Conservation (phyloP, 208 protist genomes). For the Trypanosoma boissoni region DNA sequence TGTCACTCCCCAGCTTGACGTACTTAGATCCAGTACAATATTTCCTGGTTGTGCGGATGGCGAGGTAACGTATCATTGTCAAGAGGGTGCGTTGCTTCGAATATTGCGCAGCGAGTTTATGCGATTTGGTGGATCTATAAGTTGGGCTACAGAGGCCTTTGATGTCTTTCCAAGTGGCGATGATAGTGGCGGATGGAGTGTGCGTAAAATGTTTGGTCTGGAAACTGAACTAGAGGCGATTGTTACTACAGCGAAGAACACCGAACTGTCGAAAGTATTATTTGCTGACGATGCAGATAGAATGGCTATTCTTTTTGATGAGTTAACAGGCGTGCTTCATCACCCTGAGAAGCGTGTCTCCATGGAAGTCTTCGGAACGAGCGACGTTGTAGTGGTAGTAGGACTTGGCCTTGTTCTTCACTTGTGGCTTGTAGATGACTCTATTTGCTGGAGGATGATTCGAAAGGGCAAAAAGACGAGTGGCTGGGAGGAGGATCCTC, state of each 20-base stretch:
- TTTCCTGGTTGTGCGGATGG: slow-evolving; percentile 73
- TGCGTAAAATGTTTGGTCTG: slow-evolving; percentile 72
- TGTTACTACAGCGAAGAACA: slow-evolving; percentile 46
- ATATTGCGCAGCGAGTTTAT: slow-evolving; percentile 69
- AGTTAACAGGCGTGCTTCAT: slow-evolving; percentile 38
- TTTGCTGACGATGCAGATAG: slow-evolving; percentile 59
- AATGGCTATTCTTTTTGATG: slow-evolving; percentile 64
- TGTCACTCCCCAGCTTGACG: slow-evolving; percentile 34
- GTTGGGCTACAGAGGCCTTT: slow-evolving; percentile 60
- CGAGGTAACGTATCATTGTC: slow-evolving; percentile 66
- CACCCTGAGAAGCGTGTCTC: slow-evolving; percentile 7
- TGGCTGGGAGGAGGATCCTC: slow-evolving; percentile 1
- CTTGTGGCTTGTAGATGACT: slow-evolving; percentile 37
- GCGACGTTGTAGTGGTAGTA: slow-evolving; percentile 57
- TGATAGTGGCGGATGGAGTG: slow-evolving; percentile 57
- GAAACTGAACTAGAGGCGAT: slow-evolving; percentile 56
- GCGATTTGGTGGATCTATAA: slow-evolving; percentile 63
- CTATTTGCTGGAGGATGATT: slow-evolving; percentile 42
- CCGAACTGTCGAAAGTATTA: slow-evolving; percentile 34
- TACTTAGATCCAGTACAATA: slow-evolving; percentile 39
- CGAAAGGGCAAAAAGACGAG: slow-evolving; percentile 22
- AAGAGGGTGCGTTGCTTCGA: slow-evolving; percentile 55
- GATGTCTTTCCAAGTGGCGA: slow-evolving; percentile 65
- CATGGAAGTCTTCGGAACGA: slow-evolving; percentile 36
- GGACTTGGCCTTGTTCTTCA: slow-evolving; percentile 59